Conservation (phyloP, 352 stramenopile genomes). For the Phytophthora colocasiae region DNA sequence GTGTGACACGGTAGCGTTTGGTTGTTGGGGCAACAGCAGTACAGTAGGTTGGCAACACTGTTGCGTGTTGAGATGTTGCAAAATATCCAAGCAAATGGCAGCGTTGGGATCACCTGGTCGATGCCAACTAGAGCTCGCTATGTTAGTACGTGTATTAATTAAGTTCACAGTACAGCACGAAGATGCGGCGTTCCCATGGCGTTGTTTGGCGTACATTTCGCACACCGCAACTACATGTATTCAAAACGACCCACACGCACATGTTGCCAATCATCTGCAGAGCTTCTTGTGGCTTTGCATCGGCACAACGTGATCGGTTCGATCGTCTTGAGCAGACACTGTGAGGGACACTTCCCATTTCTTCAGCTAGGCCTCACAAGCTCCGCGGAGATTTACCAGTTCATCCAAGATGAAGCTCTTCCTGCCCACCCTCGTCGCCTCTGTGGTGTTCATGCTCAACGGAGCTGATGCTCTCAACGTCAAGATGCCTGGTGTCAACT, state of each 20-base stretch:
- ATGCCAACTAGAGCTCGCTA: too few relatives aligned
- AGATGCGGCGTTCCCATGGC: constrained; percentile 3
- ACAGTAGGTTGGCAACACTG: too few relatives aligned
- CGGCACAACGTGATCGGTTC: background rate
- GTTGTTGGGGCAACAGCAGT: background rate
- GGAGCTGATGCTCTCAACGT: constrained; percentile 50
- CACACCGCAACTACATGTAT: constrained; percentile 1
- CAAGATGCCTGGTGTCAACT: constrained; percentile 78
- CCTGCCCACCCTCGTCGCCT: constrained; percentile 29
- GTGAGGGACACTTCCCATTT: constrained; percentile 10
- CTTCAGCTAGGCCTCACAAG: constrained; percentile 2
- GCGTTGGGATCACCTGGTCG: background rate
- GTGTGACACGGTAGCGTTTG: background rate
- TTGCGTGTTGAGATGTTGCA: too few relatives aligned
- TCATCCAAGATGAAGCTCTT: constrained; percentile 42
- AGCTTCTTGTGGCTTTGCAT: constrained; percentile 10
- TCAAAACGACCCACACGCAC: too few relatives aligned
- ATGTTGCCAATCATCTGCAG: constrained; percentile 11
- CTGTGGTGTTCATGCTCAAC: constrained; percentile 20
- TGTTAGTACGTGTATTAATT: too few relatives aligned
- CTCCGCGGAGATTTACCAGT: constrained; percentile 2
- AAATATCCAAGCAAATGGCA: background rate
- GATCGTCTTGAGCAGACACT: background rate
- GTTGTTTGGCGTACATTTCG: background rate
- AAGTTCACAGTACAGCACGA: background rate